Conservation (phyloP, 352 stramenopile species). For the Blastocystis sp. region DNA sequence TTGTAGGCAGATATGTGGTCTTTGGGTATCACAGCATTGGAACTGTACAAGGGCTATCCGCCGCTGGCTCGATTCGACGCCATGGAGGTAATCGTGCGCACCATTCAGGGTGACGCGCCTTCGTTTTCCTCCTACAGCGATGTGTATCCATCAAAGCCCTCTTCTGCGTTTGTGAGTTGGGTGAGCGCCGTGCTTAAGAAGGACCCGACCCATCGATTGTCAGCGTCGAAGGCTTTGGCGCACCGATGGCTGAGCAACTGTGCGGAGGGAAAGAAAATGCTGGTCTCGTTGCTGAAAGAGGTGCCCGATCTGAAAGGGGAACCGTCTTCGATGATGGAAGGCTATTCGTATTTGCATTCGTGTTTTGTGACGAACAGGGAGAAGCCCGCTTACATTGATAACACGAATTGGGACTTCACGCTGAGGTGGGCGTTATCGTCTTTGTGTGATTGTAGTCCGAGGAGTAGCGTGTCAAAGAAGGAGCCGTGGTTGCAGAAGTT, state of each 20-base stretch:
- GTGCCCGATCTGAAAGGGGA: conserved; percentile 15
- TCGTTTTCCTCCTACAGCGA: conserved; percentile 49
- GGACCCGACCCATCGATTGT: not conserved
- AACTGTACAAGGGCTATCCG: conserved; percentile 46
- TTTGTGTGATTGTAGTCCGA: too few species aligned
- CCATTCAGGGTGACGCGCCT: conserved; percentile 10
- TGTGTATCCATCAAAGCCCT: not conserved
- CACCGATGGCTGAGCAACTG: conserved; percentile 24
- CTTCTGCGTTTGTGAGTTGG: conserved; percentile 7
- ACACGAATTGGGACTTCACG: conserved; percentile 11
- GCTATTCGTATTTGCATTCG: not conserved
- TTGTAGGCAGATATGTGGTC: conserved; percentile 60
- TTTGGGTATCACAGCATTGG: conserved; percentile 61
- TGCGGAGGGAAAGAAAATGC: not conserved
- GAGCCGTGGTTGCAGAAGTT: not conserved
- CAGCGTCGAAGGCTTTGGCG: not conserved
- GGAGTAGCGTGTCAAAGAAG: not conserved
- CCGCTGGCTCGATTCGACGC: conserved; percentile 53
- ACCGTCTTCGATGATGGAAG: not conserved
- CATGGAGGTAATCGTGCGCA: conserved; percentile 13
- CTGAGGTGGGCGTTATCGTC: not conserved
- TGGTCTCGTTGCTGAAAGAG: conserved; percentile 3
- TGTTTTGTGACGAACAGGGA: not conserved
- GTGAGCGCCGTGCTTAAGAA: conserved; percentile 33
- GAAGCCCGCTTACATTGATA: not conserved